These are phyloP conservation scores for Ogataea pilisensis DNA, from an alignment of 805 yeast species.

Conservation along the genomic window DNA sequence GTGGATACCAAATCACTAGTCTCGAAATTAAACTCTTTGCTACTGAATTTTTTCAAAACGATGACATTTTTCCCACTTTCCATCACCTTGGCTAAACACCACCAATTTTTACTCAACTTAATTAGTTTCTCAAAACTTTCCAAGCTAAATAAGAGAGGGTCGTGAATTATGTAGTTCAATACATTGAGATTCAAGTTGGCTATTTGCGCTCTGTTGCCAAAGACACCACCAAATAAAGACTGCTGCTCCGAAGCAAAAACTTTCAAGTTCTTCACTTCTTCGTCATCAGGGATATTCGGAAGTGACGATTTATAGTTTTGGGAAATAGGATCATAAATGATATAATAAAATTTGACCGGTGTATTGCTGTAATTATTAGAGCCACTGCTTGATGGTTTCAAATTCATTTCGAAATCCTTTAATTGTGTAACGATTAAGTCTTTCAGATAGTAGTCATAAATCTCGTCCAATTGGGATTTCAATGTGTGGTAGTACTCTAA, in stretches of 20 bases:
- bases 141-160: constrained; percentile 10
- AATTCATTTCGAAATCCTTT: constrained; percentile 16
- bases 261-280: constrained; percentile 13
- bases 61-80: constrained; percentile 14
- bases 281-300: constrained; percentile 26
- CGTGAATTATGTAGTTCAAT: constrained; percentile 16
- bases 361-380: not conserved
- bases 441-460: constrained; percentile 22
- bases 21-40: constrained; percentile 15
- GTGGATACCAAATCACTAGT: constrained; percentile 13
- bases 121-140: constrained; percentile 19
- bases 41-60: constrained; percentile 17
- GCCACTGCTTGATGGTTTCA: constrained; percentile 4
- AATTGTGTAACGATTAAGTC: constrained; percentile 26
- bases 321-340: constrained; percentile 18
- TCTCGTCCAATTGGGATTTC: constrained; percentile 14
- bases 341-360: constrained; percentile 18
- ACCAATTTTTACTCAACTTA: constrained; percentile 24
- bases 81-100: constrained; percentile 21
- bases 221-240: not conserved
- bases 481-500: constrained; percentile 11
- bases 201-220: constrained; percentile 13
- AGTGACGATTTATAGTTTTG: constrained; percentile 24
- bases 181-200: constrained; percentile 17
- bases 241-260: constrained; percentile 3